Evolutionary conservation across 2,329 filamentous ascomycete genomes (phyloP), one percentile per base, ranked within the genome.

Genomic region (Phaeosphaeriaceae sp.): DNA sequence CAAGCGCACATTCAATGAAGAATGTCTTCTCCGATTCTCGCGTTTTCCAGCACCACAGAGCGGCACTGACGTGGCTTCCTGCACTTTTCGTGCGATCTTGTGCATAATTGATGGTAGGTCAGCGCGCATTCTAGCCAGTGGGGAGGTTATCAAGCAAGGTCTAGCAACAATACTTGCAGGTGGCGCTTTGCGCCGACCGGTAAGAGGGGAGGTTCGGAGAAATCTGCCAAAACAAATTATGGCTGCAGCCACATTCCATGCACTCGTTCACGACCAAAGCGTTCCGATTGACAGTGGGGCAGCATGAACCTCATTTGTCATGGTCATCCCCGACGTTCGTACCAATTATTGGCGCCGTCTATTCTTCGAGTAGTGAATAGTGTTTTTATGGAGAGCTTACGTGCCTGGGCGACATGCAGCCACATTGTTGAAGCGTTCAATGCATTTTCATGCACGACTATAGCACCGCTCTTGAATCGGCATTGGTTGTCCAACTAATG

Each of bases 151-250:
- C 7, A 26, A 8, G 5, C 23, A 26, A 26, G 23, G 23, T 11
- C 23, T 26, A 11, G 6, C 32, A 34, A 34, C 32, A 34, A 34
- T 17, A 34, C 23, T 26, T 26, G 23, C 23, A 26, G 7, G 23
- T 26, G 23, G 23, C 23, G 23, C 23, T 26, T 26, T 26, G 6
- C 23, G 2, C 6, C 23, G 23, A 26, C 23, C 23, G 7, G 23
- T 8, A 8, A 33, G 30, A 33, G 30, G n/a, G 30, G 13, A 33
- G 15, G 35, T 28, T 26, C 28, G 13, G 33, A n/a, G 4, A 37
- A 42, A 45, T 42, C 16, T 33, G 29, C 37, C 32, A 35, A 12
- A 46, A 32, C 23, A 34, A 20, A 52, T 29, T 30, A 2, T 49
- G 36, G 45, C 33, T 42, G 48, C 30, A 36, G 30, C 39, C 29